Conservation (phyloP, 1,284 basidiomycete species). For the Cutaneotrichosporon arboriforme region DNA sequence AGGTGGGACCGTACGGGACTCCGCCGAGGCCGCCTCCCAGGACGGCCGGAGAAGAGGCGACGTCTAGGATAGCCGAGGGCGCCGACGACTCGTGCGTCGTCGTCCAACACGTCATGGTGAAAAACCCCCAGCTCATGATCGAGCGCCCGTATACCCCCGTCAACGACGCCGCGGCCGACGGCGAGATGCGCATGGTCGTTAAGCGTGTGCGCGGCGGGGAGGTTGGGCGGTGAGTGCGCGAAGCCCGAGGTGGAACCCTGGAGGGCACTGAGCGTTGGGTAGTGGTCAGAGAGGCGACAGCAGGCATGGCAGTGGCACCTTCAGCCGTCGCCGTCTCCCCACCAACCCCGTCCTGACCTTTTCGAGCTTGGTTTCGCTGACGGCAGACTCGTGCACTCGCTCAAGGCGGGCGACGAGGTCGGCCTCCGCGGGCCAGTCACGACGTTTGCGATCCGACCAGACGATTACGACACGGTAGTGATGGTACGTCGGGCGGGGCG, state of each 20-base stretch:
- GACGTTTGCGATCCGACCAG: slow-evolving; percentile 34
- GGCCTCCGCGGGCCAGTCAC: slow-evolving; percentile 44
- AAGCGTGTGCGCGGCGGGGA: slow-evolving; percentile 46
- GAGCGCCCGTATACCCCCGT: slow-evolving; percentile 46
- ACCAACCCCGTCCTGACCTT: too few species aligned
- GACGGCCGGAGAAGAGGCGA: slow-evolving; percentile 1
- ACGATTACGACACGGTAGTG: slow-evolving; percentile 35
- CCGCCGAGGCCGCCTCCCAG: slow-evolving; percentile 3
- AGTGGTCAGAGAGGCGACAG: too few species aligned
- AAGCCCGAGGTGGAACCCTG: too few species aligned
- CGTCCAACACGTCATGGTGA: slow-evolving; percentile 45
- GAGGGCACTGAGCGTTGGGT: too few species aligned
- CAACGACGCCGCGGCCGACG: slow-evolving; percentile 36
- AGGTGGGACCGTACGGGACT: not conserved
- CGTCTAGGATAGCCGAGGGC: too few species aligned
- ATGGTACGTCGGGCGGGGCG: slow-evolving; percentile 27
- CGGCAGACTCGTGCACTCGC: slow-evolving; percentile 35
- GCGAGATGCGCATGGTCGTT: slow-evolving; percentile 36
- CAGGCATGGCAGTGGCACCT: too few species aligned
- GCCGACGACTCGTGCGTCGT: too few species aligned
- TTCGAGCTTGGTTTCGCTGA: not conserved
- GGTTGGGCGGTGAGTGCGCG: slow-evolving; percentile 40
- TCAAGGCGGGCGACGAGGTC: slow-evolving; percentile 30
- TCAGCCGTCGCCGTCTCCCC: too few species aligned
- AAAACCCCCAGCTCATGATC: slow-evolving; percentile 43